Evolutionary conservation across 495 filamentous ascomycete genomes (phyloP), one percentile per base, ranked within the genome.

Genomic region (Aspergillus biplanus): DNA sequence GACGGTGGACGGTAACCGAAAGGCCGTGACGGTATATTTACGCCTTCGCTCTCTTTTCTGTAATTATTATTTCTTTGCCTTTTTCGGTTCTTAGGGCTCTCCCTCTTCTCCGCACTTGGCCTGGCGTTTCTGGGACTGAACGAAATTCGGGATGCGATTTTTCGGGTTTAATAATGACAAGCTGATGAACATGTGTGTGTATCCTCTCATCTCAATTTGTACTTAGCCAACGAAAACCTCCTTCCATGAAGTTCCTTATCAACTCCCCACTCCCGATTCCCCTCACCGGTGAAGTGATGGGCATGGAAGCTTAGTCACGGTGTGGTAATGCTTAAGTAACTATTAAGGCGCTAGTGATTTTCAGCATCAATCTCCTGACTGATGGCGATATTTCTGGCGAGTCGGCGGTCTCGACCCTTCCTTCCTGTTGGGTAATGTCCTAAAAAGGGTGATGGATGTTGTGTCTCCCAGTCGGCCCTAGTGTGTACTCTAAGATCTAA

Each of bases 1-100:
- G 80, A 35, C 73, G 80, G 56, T 82, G 80, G 80, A 80, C 80
- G 4, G 72, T 82, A 49, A 67, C 75, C 7, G 79, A 82, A 61
- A 73, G 75, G 34, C 77, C 76, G 37, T 78, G 65, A 77, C 37
- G 6, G n/a, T 47, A 4, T 31, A 6, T 46, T 33, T 27, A 42
- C 44, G 33, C 47, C 18, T 37, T 16, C 18, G 11, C 6, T 7
- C 18, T 6, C 48, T 46, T 15, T 35, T 32, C 37, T 50, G 13
- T 56, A 27, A n/a, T 15, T 56, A 56, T 35, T 62, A 31, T 61
- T 11, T 31, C 59, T 21, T 34, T 55, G 44, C 5, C 16, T 18
- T 8, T 27, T 11, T 18, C 16, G 9, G 7, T 27, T 50, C 16
- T 50, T 31, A 7, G 39, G 11, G 5, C 39, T 13, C n/a, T 13